phyloP scores from a whole-genome alignment of 805 yeast species.

The Kluyveromyces aestuarii region DNA sequence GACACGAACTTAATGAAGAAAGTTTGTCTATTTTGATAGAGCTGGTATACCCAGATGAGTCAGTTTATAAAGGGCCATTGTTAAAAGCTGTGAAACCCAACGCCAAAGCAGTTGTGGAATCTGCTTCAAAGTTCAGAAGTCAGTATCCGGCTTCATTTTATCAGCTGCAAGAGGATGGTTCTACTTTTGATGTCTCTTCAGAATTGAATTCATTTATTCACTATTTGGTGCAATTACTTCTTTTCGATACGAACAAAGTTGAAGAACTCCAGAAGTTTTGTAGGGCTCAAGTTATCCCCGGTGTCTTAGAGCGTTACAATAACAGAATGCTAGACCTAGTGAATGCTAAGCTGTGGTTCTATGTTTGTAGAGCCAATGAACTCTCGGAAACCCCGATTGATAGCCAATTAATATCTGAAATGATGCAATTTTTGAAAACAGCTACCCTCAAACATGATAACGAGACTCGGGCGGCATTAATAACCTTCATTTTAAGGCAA shows the following conservation, averaged over 20 bases:
- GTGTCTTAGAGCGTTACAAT: slow-evolving; percentile 50
- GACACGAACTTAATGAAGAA: slow-evolving; percentile 51
- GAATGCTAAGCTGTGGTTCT: slow-evolving; percentile 90
- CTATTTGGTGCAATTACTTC: slow-evolving; percentile 65
- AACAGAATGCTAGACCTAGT: slow-evolving; percentile 78
- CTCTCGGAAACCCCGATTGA: slow-evolving; percentile 32
- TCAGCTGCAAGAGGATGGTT: slow-evolving; percentile 17
- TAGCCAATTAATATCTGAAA: slow-evolving; percentile 52
- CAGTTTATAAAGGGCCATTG: slow-evolving; percentile 36
- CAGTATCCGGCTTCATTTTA: slow-evolving; percentile 27
- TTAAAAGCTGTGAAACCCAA: slow-evolving; percentile 32
- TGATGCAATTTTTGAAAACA: slow-evolving; percentile 70
- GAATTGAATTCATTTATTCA: slow-evolving; percentile 77
- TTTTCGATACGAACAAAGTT: slow-evolving; percentile 53
- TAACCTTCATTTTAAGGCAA: slow-evolving; percentile 77
- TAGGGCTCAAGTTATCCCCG: slow-evolving; percentile 39
- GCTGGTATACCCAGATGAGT: slow-evolving; percentile 43
- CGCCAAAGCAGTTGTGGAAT: slow-evolving; percentile 27
- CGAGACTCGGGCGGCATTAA: slow-evolving; percentile 82
- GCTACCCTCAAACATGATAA: slow-evolving; percentile 87
- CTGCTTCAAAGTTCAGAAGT: slow-evolving; percentile 25
- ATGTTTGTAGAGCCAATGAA: slow-evolving; percentile 72
- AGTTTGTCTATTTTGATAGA: slow-evolving; percentile 48
- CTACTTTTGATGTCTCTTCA: slow-evolving; percentile 45
- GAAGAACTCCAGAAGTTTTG: slow-evolving; percentile 46